Conservation (phyloP, 1,284 basidiomycete genomes). For the Naganishia liquefaciens region DNA sequence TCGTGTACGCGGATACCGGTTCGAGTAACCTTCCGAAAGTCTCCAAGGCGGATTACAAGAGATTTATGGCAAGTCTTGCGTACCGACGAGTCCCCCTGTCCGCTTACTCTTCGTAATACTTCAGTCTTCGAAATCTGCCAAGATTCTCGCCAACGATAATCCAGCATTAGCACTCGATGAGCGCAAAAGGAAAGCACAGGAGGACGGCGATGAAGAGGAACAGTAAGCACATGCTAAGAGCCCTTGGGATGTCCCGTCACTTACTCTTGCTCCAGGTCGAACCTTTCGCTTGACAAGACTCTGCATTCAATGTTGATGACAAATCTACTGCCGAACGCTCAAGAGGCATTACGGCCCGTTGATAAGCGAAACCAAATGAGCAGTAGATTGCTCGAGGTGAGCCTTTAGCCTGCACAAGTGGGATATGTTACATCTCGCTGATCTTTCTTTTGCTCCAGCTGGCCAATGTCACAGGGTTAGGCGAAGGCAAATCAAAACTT, state of each 20-base stretch:
- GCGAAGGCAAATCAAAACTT: conserved; percentile 41
- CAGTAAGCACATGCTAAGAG: conserved; percentile 37
- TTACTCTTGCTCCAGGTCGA: conserved; percentile 42
- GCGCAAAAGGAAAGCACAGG: conserved; percentile 34
- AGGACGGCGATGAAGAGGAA: conserved; percentile 43
- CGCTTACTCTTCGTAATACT: background rate
- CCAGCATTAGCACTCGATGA: conserved; percentile 35
- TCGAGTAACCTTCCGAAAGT: conserved; percentile 8
- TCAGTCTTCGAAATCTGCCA: conserved; percentile 47
- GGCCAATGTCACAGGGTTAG: conserved; percentile 44
- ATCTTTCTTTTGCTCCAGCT: conserved; percentile 33
- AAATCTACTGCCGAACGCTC: conserved; percentile 44
- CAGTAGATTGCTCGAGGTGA: conserved; percentile 46
- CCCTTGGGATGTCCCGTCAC: conserved; percentile 9
- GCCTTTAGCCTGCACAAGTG: background rate
- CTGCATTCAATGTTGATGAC: conserved; percentile 53
- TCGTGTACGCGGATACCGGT: conserved; percentile 44
- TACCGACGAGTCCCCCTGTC: background rate
- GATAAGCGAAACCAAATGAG: conserved; percentile 51
- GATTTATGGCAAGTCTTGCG: conserved; percentile 46
- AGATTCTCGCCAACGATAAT: conserved; percentile 49
- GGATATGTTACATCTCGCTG: background rate
- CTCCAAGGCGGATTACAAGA: conserved; percentile 47
- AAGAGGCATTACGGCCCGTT: conserved; percentile 43
- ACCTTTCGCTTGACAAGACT: conserved; percentile 51